Base-by-base conservation (phyloP, 768 basidiomycete genomes). In the Boletus eberwhitei region DNA sequence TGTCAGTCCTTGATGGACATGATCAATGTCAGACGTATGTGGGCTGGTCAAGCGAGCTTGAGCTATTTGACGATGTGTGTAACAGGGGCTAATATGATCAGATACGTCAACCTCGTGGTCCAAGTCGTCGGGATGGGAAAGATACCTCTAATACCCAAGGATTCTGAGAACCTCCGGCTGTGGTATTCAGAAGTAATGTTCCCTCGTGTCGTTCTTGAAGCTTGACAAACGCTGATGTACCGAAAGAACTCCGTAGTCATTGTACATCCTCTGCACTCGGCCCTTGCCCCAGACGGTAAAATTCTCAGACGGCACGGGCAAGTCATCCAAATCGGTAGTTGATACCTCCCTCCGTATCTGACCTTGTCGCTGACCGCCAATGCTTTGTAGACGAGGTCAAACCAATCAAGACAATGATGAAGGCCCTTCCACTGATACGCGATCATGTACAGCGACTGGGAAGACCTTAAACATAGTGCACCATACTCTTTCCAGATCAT, bases 1-100 rank as follows among this genome's bases (percentile, higher is more conserved):
- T 92, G 90, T 62, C 77, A 82, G 50, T 78, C 86, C 8, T 64
- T 97, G 52, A 84, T 92, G 71, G 81, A 88, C 32, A 77, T 98
- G 44, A 75, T 97, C 17, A 80, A 84, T 41, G 64, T 78, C 22
- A 79, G 95, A 69, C 75, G 94, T 94, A 68, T 45, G 78, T 70
- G 9, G 12, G 31, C n/a, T 34, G 38, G 13, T 38, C 50, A 36
- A 39, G 34, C 16, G 5, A 14, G 35, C 39, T 19, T 16, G 4
- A 36, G 16, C 19, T 8, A 41, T 22, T 58, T 45, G 35, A 50
- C 8, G n/a, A 16, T 1, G 34, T 26, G 34, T 31, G 5, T 31
- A 22, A 48, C 54, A 79, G 84, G 78, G 24, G 64, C 70, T 39
- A 80, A 77, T 48, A 79, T 88, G 51, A 82, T 83, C 71, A 82